phyloP scores from a whole-genome alignment of 805 yeast species.

The Lachancea lanzarotensis region DNA sequence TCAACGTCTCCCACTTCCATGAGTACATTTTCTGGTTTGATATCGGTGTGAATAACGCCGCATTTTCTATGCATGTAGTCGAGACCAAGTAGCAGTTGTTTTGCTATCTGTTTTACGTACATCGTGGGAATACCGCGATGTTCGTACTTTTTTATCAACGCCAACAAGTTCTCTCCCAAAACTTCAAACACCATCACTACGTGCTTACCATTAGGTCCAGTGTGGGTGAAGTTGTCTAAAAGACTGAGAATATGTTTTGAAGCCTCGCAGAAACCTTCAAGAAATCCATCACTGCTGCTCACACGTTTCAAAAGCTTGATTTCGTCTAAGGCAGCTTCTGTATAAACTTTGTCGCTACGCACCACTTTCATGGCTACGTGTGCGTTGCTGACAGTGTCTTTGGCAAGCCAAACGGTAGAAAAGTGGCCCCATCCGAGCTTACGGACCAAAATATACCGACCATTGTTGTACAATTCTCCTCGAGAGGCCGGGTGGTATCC shows the following conservation, averaged over 20 bases:
- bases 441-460: constrained; percentile 71
- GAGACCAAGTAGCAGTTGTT: constrained; percentile 65
- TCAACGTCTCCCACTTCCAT: constrained; percentile 83
- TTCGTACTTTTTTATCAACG: constrained; percentile 69
- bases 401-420: constrained; percentile 91
- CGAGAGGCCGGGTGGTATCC: constrained; percentile 93
- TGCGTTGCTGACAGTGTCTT: constrained; percentile 42
- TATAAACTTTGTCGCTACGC: constrained; percentile 80
- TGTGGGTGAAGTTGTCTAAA: constrained; percentile 76
- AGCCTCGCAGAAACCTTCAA: constrained; percentile 56
- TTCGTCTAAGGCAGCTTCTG: constrained; percentile 93
- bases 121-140: constrained; percentile 74
- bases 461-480: constrained; percentile 77
- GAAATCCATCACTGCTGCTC: constrained; percentile 34
- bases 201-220: constrained; percentile 88
- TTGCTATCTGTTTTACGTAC: constrained; percentile 74
- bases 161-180: constrained; percentile 85
- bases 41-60: constrained; percentile 70
- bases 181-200: constrained; percentile 97
- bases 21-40: constrained; percentile 72
- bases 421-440: constrained; percentile 99
- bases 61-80: constrained; percentile 57
- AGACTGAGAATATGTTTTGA: constrained; percentile 73
- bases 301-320: constrained; percentile 68
- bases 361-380: constrained; percentile 96